phyloP scores from a whole-genome alignment of 805 yeast genomes.

The Suhomyces sp. region DNA sequence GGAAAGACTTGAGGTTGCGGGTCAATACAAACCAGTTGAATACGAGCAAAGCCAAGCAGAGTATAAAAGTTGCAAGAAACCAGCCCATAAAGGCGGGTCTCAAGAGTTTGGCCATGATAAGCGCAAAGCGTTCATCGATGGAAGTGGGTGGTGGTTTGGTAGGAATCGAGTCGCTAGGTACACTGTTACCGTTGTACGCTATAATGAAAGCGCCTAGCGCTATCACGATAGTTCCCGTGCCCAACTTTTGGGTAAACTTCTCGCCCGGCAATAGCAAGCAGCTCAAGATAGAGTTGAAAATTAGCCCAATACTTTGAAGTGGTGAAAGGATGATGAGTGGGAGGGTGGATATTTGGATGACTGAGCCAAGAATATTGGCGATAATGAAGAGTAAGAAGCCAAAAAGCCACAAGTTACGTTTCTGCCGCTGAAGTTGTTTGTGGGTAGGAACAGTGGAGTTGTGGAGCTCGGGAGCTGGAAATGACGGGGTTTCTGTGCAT shows the following conservation, averaged over 20 bases:
- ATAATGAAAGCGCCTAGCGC: slow-evolving; percentile 73
- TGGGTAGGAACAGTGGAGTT: slow-evolving; percentile 11
- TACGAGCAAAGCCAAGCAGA: slow-evolving; percentile 23
- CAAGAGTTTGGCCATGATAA: slow-evolving; percentile 34
- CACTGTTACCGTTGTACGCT: slow-evolving; percentile 69
- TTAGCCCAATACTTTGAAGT: slow-evolving; percentile 82
- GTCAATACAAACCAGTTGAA: slow-evolving; percentile 15
- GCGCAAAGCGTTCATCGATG: slow-evolving; percentile 33
- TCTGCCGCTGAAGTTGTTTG: slow-evolving; percentile 34
- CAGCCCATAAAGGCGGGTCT: slow-evolving; percentile 55
- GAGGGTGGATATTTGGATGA: slow-evolving; percentile 78
- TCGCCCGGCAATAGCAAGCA: slow-evolving; percentile 69
- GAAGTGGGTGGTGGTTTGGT: slow-evolving; percentile 13
- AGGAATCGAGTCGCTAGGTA: slow-evolving; percentile 20
- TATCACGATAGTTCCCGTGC: slow-evolving; percentile 65
- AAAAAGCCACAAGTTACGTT: slow-evolving; percentile 65
- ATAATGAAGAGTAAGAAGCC: slow-evolving; percentile 70
- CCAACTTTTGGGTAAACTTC: slow-evolving; percentile 54
- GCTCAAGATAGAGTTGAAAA: slow-evolving; percentile 71
- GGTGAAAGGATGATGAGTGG: slow-evolving; percentile 82
- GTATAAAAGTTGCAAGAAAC: slow-evolving; percentile 41
- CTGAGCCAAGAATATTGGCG: slow-evolving; percentile 76
- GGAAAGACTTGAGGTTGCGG: neutral
- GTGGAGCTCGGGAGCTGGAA: slow-evolving; percentile 11
- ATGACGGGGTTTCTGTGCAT: slow-evolving; percentile 10